Evolutionary conservation across 768 basidiomycete species (phyloP).

Genomic region (Xanthoconium purpureum): DNA sequence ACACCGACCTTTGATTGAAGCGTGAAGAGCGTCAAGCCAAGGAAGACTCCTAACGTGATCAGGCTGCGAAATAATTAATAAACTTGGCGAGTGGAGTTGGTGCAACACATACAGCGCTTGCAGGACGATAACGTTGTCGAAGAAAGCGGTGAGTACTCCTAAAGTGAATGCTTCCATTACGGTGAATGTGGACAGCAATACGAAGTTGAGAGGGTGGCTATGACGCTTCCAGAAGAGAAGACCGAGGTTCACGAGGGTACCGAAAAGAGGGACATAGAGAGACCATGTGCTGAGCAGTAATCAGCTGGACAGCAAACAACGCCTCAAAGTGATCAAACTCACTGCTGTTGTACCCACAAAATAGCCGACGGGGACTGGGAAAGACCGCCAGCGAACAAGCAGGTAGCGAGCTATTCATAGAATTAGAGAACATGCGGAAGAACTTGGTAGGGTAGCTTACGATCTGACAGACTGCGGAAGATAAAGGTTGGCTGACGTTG

Average conservation of each 20-base stretch:
- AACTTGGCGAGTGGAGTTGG: neutral
- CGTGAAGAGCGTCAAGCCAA: constrained; percentile 92
- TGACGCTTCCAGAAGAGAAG: constrained; percentile 92
- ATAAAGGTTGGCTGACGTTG: constrained; percentile 1
- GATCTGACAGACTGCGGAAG: constrained; percentile 61
- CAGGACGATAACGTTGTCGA: constrained; percentile 68
- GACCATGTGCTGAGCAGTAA: constrained; percentile 59
- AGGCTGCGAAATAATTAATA: constrained; percentile 42
- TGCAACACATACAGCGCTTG: constrained; percentile 70
- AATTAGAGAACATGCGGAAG: neutral
- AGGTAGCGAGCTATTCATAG: constrained; percentile 58
- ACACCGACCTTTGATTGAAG: constrained; percentile 80
- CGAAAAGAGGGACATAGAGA: constrained; percentile 75
- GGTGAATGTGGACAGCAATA: constrained; percentile 85
- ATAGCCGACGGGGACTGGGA: constrained; percentile 60
- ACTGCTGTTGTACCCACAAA: constrained; percentile 72
- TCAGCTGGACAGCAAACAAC: constrained; percentile 1
- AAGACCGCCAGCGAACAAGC: constrained; percentile 69
- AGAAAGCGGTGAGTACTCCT: constrained; percentile 80
- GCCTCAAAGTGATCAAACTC: constrained; percentile 26
- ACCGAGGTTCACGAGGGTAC: constrained; percentile 74
- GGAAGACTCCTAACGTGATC: constrained; percentile 89
- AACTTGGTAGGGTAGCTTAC: constrained; percentile 37
- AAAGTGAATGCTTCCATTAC: constrained; percentile 87
- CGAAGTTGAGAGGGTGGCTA: constrained; percentile 81